phyloP scores from a whole-genome alignment of 2,329 filamentous ascomycete genomes.

The Epichloe brachyelytri region DNA sequence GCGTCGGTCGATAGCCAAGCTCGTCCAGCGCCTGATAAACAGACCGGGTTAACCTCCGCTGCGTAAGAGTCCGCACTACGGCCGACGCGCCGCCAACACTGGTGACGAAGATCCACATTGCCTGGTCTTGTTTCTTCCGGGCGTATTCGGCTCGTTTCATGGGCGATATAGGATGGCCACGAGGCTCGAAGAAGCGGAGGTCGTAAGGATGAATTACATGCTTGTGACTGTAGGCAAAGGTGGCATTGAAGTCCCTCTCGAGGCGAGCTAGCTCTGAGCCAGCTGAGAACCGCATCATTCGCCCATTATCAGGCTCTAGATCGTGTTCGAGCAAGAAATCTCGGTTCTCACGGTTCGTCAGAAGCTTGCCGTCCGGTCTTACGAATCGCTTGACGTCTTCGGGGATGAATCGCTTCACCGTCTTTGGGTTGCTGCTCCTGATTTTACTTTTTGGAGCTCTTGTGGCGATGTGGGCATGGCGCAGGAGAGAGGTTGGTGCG shows the following conservation, averaged over 20 bases:
- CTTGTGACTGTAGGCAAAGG: conserved; percentile 13
- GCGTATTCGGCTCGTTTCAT: conserved; percentile 15
- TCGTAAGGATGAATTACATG: conserved; percentile 23
- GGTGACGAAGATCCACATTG: conserved; percentile 21
- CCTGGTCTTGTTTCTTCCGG: conserved; percentile 13
- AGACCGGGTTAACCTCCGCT: conserved; percentile 14
- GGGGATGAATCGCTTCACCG: conserved; percentile 11
- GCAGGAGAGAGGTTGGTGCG: not conserved
- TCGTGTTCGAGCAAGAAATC: conserved; percentile 15
- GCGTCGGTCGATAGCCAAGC: conserved; percentile 11
- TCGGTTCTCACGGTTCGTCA: conserved; percentile 16
- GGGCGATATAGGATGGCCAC: conserved; percentile 19
- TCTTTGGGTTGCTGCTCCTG: not conserved
- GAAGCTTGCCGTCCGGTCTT: conserved; percentile 12
- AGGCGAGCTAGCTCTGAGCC: conserved; percentile 7
- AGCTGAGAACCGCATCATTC: conserved; percentile 6
- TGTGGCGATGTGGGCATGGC: not conserved
- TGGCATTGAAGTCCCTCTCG: conserved; percentile 10
- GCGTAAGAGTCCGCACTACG: conserved; percentile 15
- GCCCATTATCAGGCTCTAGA: conserved; percentile 13
- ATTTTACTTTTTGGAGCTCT: not conserved
- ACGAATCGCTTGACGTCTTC: conserved; percentile 11
- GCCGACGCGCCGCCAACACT: conserved; percentile 4
- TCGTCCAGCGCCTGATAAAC: conserved; percentile 16
- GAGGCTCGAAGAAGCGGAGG: conserved; percentile 19